A percentile compares a stretch with the other conserved stretches of the same genome.
phyloP scores from a whole-genome alignment of 192 early-diverging fungal genomes.

The Thoreauomyces humboldtii region DNA sequence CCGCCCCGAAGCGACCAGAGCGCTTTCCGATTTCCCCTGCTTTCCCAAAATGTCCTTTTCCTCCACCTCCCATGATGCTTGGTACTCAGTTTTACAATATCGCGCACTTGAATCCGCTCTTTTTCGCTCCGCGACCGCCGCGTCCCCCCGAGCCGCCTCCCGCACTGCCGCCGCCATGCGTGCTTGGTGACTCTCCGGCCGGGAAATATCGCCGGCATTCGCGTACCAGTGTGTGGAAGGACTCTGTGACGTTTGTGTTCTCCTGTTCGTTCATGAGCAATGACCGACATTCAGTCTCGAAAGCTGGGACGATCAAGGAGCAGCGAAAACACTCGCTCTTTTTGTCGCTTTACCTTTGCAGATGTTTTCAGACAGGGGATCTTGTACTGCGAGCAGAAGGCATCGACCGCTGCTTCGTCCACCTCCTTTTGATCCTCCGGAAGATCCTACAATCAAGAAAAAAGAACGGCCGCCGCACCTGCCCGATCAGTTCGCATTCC shows the following conservation, averaged over 20 bases:
- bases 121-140: neutral
- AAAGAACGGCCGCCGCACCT: neutral
- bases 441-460: conserved; percentile 41
- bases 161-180: neutral
- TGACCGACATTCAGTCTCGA: neutral
- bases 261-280: conserved; percentile 46
- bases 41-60: too few species aligned
- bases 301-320: neutral
- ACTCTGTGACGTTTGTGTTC: conserved; percentile 54
- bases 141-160: neutral
- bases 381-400: conserved; percentile 41
- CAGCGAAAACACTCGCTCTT: neutral
- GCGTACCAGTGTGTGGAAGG: conserved; percentile 53
- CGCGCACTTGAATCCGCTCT: neutral
- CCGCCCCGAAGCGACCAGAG: too few species aligned
- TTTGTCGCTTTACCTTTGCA: conserved; percentile 62
- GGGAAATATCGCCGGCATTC: conserved; percentile 45
- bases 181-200: neutral
- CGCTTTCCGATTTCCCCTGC: too few species aligned
- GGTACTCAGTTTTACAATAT: conserved; percentile 16
- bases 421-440: conserved; percentile 49
- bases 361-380: conserved; percentile 54
- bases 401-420: conserved; percentile 30
- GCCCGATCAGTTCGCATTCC: neutral
- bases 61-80: too few species aligned